Evolutionary conservation across 2,329 filamentous ascomycete genomes (phyloP).

Genomic region (Phialocephala sp.): DNA sequence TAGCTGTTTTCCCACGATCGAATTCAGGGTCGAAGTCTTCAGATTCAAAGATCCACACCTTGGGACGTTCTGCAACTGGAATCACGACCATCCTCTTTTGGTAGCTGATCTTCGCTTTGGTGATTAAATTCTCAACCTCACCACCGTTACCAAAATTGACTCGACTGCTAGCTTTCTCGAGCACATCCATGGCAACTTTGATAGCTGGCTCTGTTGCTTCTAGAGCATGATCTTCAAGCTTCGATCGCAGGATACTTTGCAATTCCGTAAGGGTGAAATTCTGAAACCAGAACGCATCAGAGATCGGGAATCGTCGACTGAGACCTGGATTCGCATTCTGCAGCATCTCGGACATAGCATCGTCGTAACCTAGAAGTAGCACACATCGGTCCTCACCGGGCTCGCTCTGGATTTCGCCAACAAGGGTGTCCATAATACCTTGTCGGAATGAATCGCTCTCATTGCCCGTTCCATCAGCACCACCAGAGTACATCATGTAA

Average conservation of each 20-base stretch:
- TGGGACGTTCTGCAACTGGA: constrained; percentile 19
- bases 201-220: constrained; percentile 57
- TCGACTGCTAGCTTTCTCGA: constrained; percentile 64
- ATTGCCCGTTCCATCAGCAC: constrained; percentile 1
- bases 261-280: constrained; percentile 69
- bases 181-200: constrained; percentile 61
- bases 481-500: constrained; percentile 63
- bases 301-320: constrained; percentile 66
- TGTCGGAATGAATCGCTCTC: constrained; percentile 17
- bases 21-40: constrained; percentile 60
- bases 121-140: constrained; percentile 74
- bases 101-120: constrained; percentile 50
- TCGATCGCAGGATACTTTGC: constrained; percentile 63
- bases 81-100: constrained; percentile 35
- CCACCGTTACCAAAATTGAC: constrained; percentile 75
- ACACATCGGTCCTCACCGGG: constrained; percentile 77
- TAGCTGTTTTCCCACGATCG: constrained; percentile 49
- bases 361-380: constrained; percentile 71
- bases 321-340: constrained; percentile 76
- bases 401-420: constrained; percentile 72
- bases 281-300: constrained; percentile 69
- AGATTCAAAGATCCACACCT: constrained; percentile 38
- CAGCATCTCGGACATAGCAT: constrained; percentile 74
- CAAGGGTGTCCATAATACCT: constrained; percentile 73
- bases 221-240: constrained; percentile 63